Percentiles rank a stretch among this genome's conserved stretches.
These are phyloP conservation scores for Ascochyta fabae DNA, from an alignment of 2,329 filamentous ascomycete species.

Conservation along the genomic window DNA sequence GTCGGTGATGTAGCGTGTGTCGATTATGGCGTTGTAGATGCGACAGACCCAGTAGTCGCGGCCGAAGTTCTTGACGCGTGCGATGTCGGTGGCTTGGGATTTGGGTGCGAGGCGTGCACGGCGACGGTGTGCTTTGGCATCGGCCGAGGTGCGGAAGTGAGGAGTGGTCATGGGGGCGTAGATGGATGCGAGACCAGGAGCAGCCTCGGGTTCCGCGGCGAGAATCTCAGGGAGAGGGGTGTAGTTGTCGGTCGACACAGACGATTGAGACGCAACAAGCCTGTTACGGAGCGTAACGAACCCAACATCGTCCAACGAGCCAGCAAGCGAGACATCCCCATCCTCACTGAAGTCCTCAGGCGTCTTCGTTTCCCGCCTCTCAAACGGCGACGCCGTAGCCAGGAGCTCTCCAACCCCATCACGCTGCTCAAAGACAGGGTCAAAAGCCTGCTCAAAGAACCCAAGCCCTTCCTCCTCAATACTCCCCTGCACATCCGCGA, in stretches of 20 bases:
- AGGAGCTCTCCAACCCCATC: background rate
- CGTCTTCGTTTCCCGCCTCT: too few relatives aligned
- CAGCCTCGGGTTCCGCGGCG: background rate
- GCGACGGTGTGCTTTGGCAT: conserved; percentile 28
- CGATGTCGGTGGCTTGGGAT: conserved; percentile 21
- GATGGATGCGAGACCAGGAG: background rate
- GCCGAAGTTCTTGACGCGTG: conserved; percentile 29
- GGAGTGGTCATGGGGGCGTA: conserved; percentile 23
- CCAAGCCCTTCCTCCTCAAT: background rate
- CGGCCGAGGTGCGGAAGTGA: conserved; percentile 27
- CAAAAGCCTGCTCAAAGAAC: background rate
- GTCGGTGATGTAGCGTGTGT: conserved; percentile 28
- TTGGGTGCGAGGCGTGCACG: conserved; percentile 22
- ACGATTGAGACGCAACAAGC: background rate
- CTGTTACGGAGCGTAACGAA: background rate
- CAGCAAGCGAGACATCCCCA: background rate
- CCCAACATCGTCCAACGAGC: conserved; percentile 1
- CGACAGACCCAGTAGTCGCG: conserved; percentile 42
- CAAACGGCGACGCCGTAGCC: background rate
- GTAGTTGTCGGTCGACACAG: background rate
- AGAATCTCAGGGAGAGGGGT: background rate
- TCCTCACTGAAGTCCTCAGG: background rate
- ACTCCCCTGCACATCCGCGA: background rate
- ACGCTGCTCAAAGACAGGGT: background rate
- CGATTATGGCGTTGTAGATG: conserved; percentile 41